Conservation (phyloP, 2,329 filamentous ascomycete species). For the Cladosporium sp. region DNA sequence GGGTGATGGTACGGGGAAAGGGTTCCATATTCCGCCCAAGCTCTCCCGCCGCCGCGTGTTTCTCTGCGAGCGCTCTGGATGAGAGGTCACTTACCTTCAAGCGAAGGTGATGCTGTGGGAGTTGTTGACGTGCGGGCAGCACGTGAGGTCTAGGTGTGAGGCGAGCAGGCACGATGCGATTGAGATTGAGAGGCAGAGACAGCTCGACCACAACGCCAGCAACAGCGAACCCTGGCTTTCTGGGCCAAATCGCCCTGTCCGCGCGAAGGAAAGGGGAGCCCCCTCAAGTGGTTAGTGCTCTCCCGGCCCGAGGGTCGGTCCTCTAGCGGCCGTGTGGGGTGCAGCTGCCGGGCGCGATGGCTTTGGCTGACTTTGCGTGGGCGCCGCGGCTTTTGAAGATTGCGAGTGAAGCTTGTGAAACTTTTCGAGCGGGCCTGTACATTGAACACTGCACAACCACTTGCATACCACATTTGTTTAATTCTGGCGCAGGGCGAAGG, state of each 20-base stretch:
- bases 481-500: constrained; percentile 8
- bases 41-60: constrained; percentile 1
- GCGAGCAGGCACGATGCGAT: constrained; percentile 15
- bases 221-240: constrained; percentile 5
- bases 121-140: background rate
- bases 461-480: background rate
- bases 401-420: constrained; percentile 10
- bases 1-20: constrained; percentile 15
- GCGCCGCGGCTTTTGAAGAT: constrained; percentile 13
- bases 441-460: background rate
- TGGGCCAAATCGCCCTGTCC: background rate
- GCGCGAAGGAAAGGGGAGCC: constrained; percentile 15
- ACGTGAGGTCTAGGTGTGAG: background rate
- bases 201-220: background rate
- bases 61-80: background rate
- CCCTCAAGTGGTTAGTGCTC: background rate
- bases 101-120: constrained; percentile 7
- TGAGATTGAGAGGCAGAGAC: background rate
- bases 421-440: constrained; percentile 11
- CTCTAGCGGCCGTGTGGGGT: constrained; percentile 15
- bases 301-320: constrained; percentile 10
- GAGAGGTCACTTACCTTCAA: constrained; percentile 5
- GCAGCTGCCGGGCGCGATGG: constrained; percentile 1
- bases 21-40: constrained; percentile 18
- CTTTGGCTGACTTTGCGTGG: background rate